A percentile compares a stretch with the other conserved stretches of the same genome.
phyloP scores from a whole-genome alignment of 768 basidiomycete species.

The Collybiopsis luxurians region DNA sequence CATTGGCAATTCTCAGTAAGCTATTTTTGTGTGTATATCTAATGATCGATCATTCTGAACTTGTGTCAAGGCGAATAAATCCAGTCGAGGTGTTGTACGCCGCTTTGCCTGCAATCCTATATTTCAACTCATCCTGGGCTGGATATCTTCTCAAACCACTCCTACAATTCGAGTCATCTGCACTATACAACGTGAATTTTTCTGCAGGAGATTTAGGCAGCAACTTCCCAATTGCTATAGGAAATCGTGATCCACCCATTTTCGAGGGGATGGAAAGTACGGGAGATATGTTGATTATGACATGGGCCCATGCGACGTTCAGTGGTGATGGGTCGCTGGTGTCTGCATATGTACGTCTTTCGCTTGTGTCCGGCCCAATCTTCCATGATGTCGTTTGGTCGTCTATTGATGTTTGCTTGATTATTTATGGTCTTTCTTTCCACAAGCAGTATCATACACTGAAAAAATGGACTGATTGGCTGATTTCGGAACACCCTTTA shows the following conservation, averaged over 20 bases:
- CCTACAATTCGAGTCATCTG: constrained; percentile 23
- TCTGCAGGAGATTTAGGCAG: constrained; percentile 11
- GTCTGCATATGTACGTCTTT: constrained; percentile 13
- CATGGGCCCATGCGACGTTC: constrained; percentile 23
- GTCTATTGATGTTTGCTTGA: no score
- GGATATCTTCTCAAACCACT: no score
- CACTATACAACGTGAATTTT: neutral
- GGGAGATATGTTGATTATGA: constrained; percentile 34
- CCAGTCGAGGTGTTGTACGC: constrained; percentile 39
- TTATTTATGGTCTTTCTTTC: neutral
- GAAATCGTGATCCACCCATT: neutral
- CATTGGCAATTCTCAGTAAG: no score
- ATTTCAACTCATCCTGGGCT: constrained; percentile 33
- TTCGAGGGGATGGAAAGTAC: constrained; percentile 17
- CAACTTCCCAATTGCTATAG: neutral
- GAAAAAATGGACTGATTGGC: neutral
- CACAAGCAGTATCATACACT: neutral
- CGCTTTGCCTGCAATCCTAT: constrained; percentile 36
- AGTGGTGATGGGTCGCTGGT: constrained; percentile 24
- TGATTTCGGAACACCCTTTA: neutral
- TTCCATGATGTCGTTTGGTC: no score
- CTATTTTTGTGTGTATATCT: constrained; percentile 6
- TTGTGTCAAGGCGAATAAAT: constrained; percentile 33
- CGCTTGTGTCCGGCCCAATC: no score
- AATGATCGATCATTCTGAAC: no score